A percentile compares a stretch with the other conserved stretches of the same genome.
phyloP scores from a whole-genome alignment of 768 basidiomycete genomes.

The Boletus insuetus region DNA sequence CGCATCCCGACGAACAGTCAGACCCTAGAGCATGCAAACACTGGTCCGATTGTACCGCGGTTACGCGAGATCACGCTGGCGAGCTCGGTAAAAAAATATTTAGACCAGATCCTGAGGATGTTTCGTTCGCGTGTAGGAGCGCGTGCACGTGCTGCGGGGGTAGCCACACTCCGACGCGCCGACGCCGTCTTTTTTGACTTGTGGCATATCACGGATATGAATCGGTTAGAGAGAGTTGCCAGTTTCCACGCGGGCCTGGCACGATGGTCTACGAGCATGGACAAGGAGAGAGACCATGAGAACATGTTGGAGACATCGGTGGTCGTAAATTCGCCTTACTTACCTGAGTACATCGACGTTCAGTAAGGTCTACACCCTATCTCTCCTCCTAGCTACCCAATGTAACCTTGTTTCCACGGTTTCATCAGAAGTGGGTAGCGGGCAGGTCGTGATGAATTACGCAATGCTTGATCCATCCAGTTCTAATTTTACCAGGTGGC shows the following conservation, averaged over 20 bases:
- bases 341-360: conserved; percentile 9
- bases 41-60: not conserved
- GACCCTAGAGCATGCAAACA: not conserved
- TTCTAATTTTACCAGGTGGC: not conserved
- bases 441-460: not conserved
- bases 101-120: conserved; percentile 9
- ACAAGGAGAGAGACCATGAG: not conserved
- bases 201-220: conserved; percentile 1
- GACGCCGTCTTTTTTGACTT: conserved; percentile 11
- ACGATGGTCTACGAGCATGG: not conserved
- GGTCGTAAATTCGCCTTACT: conserved; percentile 7
- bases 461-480: not conserved
- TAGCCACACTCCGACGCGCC: conserved; percentile 5
- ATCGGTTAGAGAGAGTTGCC: not conserved
- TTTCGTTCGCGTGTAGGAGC: conserved; percentile 6
- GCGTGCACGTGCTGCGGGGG: not conserved
- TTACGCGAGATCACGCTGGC: conserved; percentile 17
- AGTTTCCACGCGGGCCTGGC: not conserved
- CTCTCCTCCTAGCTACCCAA: not conserved
- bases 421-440: not conserved
- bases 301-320: conserved; percentile 4
- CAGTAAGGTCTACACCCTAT: not conserved
- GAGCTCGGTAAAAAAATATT: conserved; percentile 9
- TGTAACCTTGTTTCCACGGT: conserved; percentile 2
- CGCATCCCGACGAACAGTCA: not conserved